A percentile compares a stretch with the other conserved stretches of the same genome.
Conservation (phyloP, 2,329 filamentous ascomycete genomes). For the Aureobasidium leucospermi region DNA sequence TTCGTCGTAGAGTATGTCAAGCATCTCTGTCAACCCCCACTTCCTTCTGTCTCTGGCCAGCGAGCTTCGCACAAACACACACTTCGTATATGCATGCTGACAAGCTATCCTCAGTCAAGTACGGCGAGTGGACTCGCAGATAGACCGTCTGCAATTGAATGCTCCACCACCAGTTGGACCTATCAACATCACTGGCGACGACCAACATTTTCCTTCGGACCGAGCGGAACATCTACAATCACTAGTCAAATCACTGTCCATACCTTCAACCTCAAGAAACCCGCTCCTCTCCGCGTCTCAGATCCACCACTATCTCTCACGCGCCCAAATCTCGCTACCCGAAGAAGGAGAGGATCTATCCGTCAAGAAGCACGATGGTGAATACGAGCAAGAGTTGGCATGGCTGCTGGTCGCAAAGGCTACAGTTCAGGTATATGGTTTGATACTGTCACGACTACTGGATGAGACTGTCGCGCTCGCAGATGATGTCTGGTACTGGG, state of each 20-base stretch:
- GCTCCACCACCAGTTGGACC: conserved; percentile 18
- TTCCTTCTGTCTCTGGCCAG: neutral
- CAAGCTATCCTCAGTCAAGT: conserved; percentile 40
- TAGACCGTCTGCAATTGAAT: conserved; percentile 50
- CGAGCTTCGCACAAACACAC: neutral
- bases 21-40: neutral
- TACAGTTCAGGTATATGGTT: conserved; percentile 80
- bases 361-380: conserved; percentile 18
- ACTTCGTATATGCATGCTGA: neutral
- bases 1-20: conserved; percentile 27
- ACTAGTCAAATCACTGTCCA: conserved; percentile 16
- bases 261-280: conserved; percentile 13
- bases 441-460: conserved; percentile 67
- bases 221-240: conserved; percentile 26
- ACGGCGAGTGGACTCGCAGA: conserved; percentile 49
- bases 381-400: conserved; percentile 71
- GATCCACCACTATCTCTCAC: conserved; percentile 13
- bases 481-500: conserved; percentile 94
- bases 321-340: conserved; percentile 2
- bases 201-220: conserved; percentile 18
- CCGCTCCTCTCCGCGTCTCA: conserved; percentile 12
- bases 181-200: conserved; percentile 15
- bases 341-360: conserved; percentile 8
- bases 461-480: conserved; percentile 77
- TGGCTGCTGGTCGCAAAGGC: conserved; percentile 91